These are phyloP conservation scores for Diaporthe ampelina DNA, from an alignment of 2,329 filamentous ascomycete genomes.

Conservation along the genomic window DNA sequence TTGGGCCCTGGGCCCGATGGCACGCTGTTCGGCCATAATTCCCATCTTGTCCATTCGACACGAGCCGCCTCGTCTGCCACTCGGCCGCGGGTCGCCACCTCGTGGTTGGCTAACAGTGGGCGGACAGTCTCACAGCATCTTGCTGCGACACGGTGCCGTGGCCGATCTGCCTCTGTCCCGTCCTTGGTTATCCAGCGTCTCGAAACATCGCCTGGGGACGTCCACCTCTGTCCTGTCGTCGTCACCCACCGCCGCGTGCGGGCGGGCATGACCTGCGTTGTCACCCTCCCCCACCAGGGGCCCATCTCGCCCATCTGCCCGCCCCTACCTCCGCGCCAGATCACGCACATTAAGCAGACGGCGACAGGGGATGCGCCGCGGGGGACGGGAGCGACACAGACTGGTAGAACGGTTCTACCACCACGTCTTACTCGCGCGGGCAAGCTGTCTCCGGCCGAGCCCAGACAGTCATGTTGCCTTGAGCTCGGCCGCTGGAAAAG, in stretches of 20 bases:
- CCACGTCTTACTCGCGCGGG: slow-evolving; percentile 20
- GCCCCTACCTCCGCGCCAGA: slow-evolving; percentile 12
- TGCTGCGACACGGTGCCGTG: slow-evolving; percentile 27
- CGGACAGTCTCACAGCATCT: slow-evolving; percentile 21
- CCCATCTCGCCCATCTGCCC: slow-evolving; percentile 14
- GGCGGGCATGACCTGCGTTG: neutral
- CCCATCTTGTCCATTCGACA: slow-evolving; percentile 33
- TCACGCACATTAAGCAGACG: slow-evolving; percentile 5
- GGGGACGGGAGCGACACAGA: neutral
- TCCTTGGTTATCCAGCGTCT: slow-evolving; percentile 14
- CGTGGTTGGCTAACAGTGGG: slow-evolving; percentile 22
- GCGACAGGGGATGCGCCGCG: neutral
- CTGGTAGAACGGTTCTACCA: neutral
- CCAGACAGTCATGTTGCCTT: slow-evolving; percentile 23
- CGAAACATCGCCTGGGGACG: slow-evolving; percentile 10
- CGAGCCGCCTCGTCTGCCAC: slow-evolving; percentile 30
- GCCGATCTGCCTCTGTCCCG: slow-evolving; percentile 9
- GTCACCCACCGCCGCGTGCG: slow-evolving; percentile 2
- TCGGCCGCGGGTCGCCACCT: slow-evolving; percentile 27
- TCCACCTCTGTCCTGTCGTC: slow-evolving; percentile 16
- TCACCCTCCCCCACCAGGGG: slow-evolving; percentile 26
- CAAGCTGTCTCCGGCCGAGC: slow-evolving; percentile 28
- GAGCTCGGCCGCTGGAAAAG: slow-evolving; percentile 8
- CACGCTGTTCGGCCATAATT: slow-evolving; percentile 27
- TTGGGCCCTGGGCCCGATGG: slow-evolving; percentile 27